These are phyloP conservation scores for Coemansia sp. DNA, from an alignment of 192 early-diverging fungal species.

Conservation along the genomic window DNA sequence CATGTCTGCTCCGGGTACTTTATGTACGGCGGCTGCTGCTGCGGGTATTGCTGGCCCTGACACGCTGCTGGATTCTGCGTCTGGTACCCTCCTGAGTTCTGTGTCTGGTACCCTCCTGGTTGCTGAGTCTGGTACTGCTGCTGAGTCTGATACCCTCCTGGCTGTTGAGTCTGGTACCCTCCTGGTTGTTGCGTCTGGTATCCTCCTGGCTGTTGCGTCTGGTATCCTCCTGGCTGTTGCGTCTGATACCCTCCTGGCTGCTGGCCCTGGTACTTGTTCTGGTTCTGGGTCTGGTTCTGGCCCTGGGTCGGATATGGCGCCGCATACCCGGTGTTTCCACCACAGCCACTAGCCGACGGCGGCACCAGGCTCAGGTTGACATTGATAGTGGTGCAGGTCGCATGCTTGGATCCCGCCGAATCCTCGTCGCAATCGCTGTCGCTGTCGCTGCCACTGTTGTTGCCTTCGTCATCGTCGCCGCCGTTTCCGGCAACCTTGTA, in stretches of 20 bases:
- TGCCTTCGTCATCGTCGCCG: neutral
- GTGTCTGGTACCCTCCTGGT: neutral
- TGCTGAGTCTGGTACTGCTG: neutral
- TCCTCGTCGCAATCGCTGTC: constrained; percentile 11
- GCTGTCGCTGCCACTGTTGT: constrained; percentile 12
- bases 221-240: neutral
- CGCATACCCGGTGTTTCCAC: neutral
- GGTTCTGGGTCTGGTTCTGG: neutral
- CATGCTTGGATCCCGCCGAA: neutral
- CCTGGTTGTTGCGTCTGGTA: too few relatives aligned
- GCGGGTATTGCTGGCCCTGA: too few relatives aligned
- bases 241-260: neutral
- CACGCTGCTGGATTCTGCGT: too few relatives aligned
- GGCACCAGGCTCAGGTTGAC: neutral
- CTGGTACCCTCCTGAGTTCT: too few relatives aligned
- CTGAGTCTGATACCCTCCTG: too few relatives aligned
- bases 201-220: neutral
- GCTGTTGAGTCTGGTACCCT: too few relatives aligned
- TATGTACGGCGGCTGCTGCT: neutral
- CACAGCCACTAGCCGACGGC: neutral
- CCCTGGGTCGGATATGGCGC: neutral
- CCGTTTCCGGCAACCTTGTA: neutral
- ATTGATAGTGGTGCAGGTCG: neutral
- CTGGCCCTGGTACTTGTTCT: neutral
- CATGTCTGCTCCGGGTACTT: neutral